These are phyloP conservation scores for Spencermartinsiella ligniputridi DNA, from an alignment of 1,139 yeast species.

Conservation along the genomic window DNA sequence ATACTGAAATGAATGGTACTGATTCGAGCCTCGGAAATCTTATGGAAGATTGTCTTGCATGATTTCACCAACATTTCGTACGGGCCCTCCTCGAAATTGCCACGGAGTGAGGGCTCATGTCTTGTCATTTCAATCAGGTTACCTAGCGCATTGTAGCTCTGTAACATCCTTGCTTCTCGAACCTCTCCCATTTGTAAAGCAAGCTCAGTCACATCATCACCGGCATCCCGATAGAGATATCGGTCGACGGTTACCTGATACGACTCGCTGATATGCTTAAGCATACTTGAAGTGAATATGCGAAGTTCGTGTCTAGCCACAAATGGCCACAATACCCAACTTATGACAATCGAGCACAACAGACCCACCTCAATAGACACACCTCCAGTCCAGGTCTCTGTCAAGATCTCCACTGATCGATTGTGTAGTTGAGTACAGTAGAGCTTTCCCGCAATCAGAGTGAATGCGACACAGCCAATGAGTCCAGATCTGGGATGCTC, in stretches of 20 bases:
- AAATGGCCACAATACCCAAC: constrained; percentile 49
- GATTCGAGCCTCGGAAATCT: constrained; percentile 45
- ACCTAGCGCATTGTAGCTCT: constrained; percentile 38
- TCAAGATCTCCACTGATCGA: constrained; percentile 15
- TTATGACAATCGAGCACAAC: constrained; percentile 36
- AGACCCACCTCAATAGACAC: constrained; percentile 40
- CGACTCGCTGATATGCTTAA: constrained; percentile 42
- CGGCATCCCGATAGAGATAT: constrained; percentile 43
- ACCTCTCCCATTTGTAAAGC: constrained; percentile 42
- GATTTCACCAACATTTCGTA: constrained; percentile 33
- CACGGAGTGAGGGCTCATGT: constrained; percentile 37
- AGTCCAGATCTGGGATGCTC: constrained; percentile 41
- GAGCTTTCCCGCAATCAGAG: constrained; percentile 37
- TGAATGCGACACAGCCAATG: constrained; percentile 39
- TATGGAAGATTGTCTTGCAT: constrained; percentile 40
- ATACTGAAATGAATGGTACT: constrained; percentile 45
- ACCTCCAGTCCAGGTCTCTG: constrained; percentile 39
- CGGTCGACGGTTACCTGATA: constrained; percentile 47
- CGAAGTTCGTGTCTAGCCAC: constrained; percentile 43
- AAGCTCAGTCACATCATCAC: constrained; percentile 43
- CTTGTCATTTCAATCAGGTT: constrained; percentile 37
- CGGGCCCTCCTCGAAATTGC: constrained; percentile 24
- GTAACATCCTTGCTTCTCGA: constrained; percentile 46
- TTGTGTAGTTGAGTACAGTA: constrained; percentile 8
- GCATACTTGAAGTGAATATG: constrained; percentile 37